These are phyloP conservation scores for Colletotrichum scovillei DNA, from an alignment of 2,329 filamentous ascomycete species.

Conservation along the genomic window DNA sequence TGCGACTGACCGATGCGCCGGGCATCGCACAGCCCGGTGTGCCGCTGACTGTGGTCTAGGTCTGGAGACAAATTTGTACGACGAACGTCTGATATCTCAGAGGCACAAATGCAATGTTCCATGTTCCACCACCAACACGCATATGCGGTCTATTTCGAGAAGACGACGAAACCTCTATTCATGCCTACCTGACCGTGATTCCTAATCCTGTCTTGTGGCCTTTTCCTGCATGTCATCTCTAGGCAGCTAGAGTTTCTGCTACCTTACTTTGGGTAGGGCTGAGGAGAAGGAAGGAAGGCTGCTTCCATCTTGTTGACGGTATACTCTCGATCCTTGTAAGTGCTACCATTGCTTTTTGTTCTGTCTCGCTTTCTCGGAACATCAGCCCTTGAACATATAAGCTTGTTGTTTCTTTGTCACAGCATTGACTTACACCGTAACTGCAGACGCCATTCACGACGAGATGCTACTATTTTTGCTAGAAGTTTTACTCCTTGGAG, in stretches of 20 bases:
- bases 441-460: not conserved
- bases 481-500: conserved; percentile 20
- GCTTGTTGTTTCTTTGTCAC: not conserved
- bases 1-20: not conserved
- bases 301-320: not conserved
- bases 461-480: conserved; percentile 22
- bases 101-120: conserved; percentile 4
- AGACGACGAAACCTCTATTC: conserved; percentile 3
- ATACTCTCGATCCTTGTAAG: conserved; percentile 6
- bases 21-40: conserved; percentile 18
- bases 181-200: not conserved
- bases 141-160: conserved; percentile 21
- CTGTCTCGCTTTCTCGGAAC: not conserved
- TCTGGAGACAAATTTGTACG: not conserved
- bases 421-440: not conserved
- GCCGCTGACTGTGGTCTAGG: not conserved
- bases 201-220: not conserved
- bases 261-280: conserved; percentile 15
- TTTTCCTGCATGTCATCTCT: not conserved
- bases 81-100: not conserved
- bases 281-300: conserved; percentile 23
- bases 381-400: conserved; percentile 7
- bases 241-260: not conserved
- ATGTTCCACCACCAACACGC: not conserved
- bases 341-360: not conserved